These are phyloP conservation scores for Pythium scleroteichum DNA, from an alignment of 352 stramenopile genomes.

Conservation along the genomic window DNA sequence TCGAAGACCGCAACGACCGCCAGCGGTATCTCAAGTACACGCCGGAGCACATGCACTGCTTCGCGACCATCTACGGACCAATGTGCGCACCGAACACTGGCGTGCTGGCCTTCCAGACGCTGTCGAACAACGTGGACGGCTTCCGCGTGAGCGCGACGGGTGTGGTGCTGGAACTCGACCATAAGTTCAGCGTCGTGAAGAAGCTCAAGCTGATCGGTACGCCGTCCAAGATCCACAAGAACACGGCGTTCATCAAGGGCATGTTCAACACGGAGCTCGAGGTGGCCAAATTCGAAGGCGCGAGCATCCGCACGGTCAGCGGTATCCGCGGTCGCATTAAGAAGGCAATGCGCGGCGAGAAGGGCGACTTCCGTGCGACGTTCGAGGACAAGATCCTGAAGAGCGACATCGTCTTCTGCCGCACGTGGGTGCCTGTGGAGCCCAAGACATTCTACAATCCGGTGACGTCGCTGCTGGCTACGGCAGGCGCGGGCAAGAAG, in stretches of 20 bases:
- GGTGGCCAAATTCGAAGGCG: slow-evolving; percentile 98
- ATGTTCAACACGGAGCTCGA: slow-evolving; percentile 97
- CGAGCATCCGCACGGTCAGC: slow-evolving; percentile 97
- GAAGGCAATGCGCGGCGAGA: slow-evolving; percentile 92
- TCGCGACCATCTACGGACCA: slow-evolving; percentile 96
- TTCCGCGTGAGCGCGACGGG: slow-evolving; percentile 98
- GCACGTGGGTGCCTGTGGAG: slow-evolving; percentile 98
- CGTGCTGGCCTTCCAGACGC: slow-evolving; percentile 96
- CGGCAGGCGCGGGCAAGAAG: slow-evolving; percentile 40
- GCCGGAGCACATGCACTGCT: slow-evolving; percentile 99
- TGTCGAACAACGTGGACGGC: slow-evolving; percentile 89
- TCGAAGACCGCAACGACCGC: slow-evolving; percentile 97
- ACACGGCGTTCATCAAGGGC: slow-evolving; percentile 98
- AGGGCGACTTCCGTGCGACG: slow-evolving; percentile 97
- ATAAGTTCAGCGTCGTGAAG: slow-evolving; percentile 98
- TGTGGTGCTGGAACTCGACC: slow-evolving; percentile 96
- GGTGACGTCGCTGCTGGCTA: slow-evolving; percentile 85
- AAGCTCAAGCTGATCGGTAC: slow-evolving; percentile 99
- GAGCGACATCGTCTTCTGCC: slow-evolving; percentile 99
- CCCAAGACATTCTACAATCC: slow-evolving; percentile 99
- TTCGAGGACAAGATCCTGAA: slow-evolving; percentile 99
- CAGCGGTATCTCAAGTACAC: slow-evolving; percentile 98
- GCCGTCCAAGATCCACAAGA: slow-evolving; percentile 98
- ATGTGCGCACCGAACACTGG: slow-evolving; percentile 97
- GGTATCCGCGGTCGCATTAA: slow-evolving; percentile 98